Conservation (phyloP, 306 rosid genomes). For the Cicer arietinum region DNA sequence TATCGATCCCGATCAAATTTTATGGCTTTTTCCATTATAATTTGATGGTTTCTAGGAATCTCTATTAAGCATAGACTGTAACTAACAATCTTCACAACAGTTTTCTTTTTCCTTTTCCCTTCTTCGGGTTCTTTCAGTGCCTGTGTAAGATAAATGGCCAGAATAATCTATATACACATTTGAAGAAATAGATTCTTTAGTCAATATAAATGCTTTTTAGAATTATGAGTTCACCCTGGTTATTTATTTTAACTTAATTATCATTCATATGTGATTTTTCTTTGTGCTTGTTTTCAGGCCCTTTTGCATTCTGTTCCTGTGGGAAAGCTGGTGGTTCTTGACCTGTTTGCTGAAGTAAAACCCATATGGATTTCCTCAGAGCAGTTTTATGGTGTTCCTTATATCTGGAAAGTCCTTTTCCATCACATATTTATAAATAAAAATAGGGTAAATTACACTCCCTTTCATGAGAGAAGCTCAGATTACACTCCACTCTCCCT, state of each 20-base stretch:
- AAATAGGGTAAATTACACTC: conserved; percentile 17
- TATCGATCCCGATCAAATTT: background rate
- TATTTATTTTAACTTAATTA: conserved; percentile 22
- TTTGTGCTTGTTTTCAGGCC: conserved; percentile 63
- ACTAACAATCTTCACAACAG: background rate
- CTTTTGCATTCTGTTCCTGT: conserved; percentile 83
- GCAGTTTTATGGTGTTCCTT: conserved; percentile 90
- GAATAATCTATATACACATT: conserved; percentile 18
- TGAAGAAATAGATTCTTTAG: conserved; percentile 4
- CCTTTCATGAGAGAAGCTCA: background rate
- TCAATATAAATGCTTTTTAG: conserved; percentile 34
- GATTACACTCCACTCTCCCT: background rate
- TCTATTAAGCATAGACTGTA: conserved; percentile 27
- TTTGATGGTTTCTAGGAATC: conserved; percentile 26
- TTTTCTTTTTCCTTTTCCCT: conserved; percentile 5
- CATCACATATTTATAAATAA: conserved; percentile 31
- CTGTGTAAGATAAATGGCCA: conserved; percentile 18
- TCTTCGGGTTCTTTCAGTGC: conserved; percentile 36
- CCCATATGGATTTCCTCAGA: conserved; percentile 82
- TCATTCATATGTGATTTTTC: conserved; percentile 29
- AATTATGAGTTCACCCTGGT: conserved; percentile 22
- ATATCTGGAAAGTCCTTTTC: conserved; percentile 78
- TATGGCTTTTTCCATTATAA: conserved; percentile 27
- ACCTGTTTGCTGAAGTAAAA: conserved; percentile 90
- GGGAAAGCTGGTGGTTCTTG: conserved; percentile 90